Conservation (phyloP, 2,329 filamentous ascomycete genomes). For the Penicillium sclerotiorum region DNA sequence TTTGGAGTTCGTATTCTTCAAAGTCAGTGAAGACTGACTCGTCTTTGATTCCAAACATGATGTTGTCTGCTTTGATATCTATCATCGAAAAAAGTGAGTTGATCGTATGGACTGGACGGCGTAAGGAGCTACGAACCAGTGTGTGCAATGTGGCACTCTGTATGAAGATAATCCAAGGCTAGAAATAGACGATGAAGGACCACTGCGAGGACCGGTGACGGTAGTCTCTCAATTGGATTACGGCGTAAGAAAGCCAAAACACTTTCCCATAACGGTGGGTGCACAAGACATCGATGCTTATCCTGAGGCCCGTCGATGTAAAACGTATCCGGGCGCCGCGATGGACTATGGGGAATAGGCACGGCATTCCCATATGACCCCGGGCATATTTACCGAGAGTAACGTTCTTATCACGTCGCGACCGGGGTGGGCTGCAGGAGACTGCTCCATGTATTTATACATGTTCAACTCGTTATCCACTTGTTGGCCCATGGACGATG, state of each 20-base stretch:
- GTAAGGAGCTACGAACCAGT: conserved; percentile 1
- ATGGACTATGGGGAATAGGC: too few species aligned
- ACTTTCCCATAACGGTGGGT: conserved; percentile 50
- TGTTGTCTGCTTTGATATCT: conserved; percentile 54
- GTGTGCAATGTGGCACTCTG: conserved; percentile 16
- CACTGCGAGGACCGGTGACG: conserved; percentile 16
- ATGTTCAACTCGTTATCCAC: conserved; percentile 46
- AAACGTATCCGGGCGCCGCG: too few species aligned
- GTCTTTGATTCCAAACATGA: conserved; percentile 48
- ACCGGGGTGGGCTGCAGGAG: conserved; percentile 32
- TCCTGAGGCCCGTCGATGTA: conserved; percentile 33
- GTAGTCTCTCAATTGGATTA: conserved; percentile 44
- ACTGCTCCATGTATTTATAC: conserved; percentile 43
- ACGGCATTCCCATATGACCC: too few species aligned
- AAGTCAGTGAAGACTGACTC: conserved; percentile 46
- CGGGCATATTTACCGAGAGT: too few species aligned
- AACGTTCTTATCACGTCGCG: conserved; percentile 31
- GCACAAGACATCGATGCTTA: conserved; percentile 40
- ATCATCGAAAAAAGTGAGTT: conserved; percentile 3
- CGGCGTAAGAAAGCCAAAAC: conserved; percentile 42
- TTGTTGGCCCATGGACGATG: conserved; percentile 31
- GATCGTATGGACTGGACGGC: neutral
- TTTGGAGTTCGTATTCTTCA: conserved; percentile 43
- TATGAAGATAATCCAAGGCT: conserved; percentile 18
- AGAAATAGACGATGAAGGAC: conserved; percentile 16